Evolutionary conservation across 2,329 filamentous ascomycete species (phyloP), one percentile per base, ranked within the genome.

Genomic region (Aspergillus neotritici): DNA sequence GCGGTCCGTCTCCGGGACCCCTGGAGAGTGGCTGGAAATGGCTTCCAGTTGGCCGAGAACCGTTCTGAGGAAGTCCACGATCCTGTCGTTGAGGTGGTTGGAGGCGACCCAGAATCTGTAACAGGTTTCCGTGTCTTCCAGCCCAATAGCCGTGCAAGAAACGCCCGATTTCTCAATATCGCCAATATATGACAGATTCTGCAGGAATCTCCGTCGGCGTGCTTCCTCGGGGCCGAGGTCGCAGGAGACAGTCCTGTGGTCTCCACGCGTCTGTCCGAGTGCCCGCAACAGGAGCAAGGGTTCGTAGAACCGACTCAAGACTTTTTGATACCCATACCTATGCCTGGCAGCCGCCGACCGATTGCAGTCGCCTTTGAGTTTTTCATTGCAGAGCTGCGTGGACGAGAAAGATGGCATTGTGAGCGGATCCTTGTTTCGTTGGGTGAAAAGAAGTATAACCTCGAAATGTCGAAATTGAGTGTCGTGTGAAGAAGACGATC

Each of bases 101-200:
- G 64, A 65, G 3, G 73, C 66, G 6, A 75, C 38, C 67, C 72
- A 75, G 31, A 73, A 72, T 2, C 62, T 55, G 39, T 62, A 64
- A n/a, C 51, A 49, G 0, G 63, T 44, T 1, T 51, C 31, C 0
- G 34, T 46, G 0, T 66, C 55, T 46, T 76, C 64, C 1, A 74
- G 50, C 0, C 63, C 72, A 17, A 77, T 65, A 0, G 74, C 65
- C 0, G 74, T 69, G n/a, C 67, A 69, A 0, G 66, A 66, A 2
- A 58, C 49, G 2, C 74, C 74, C 0, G 74, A 73, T 47, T 74
- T 76, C 0, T 58, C 48, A 37, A 66, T 66, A 42, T 76, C 74
- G 47, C 71, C 75, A 5, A 77, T 49, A 49, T 68, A 73, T 7
- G 70, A 62, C 37, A 52, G 50, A 15, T 52, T 52, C 30, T 42